Base-by-base conservation (phyloP, 2,329 filamentous ascomycete species). In the Cadophora sp. region DNA sequence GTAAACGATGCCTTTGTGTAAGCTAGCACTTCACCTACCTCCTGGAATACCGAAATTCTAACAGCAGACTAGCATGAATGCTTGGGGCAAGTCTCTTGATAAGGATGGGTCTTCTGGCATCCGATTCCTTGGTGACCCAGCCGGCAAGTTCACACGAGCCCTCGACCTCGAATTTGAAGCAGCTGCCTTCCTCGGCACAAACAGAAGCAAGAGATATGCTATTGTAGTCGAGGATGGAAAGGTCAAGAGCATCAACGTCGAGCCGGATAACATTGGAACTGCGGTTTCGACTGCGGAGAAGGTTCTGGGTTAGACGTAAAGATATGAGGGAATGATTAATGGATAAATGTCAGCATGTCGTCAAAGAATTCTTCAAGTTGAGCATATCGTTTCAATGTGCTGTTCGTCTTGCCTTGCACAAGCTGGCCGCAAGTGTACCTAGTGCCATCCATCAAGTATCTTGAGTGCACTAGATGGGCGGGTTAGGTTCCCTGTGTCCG, bases 1-100 rank as follows among this genome's bases (percentile, higher is more conserved):
- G 94, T 97, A 78, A 98, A 97, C 78, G 95, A 98, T 79, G 88
- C 94, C 29, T 97, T 97, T 79, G 94, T 97, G 92, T 97, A 85
- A 81, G 91, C 82, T 24, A 31, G 5, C 24, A 31, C 46, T 19
- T 8, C 2, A 11, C 12, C 19, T 19, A 16, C 26, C 27, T 50
- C 5, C 48, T 26, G 8, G 14, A 6, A 9, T 11, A 46, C 24
- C 7, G 6, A 11, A 4, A 24, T 3, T 7, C 66, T 68, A 66
- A 69, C 12, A 14, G 0, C 2, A 8, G 4, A 16, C 48, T 53
- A 96, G 92, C 61, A 97, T 94, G 88, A 97, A 96, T 81, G 94
- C 94, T 7, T 97, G 94, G 94, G 89, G 83, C 62, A 88, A 91
- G 72, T 84, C 87, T 69, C 85, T 97, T 60, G 94, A 97, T 79